Evolutionary conservation across 306 rosid genomes (phyloP).

Genomic region (Vicia faba): DNA sequence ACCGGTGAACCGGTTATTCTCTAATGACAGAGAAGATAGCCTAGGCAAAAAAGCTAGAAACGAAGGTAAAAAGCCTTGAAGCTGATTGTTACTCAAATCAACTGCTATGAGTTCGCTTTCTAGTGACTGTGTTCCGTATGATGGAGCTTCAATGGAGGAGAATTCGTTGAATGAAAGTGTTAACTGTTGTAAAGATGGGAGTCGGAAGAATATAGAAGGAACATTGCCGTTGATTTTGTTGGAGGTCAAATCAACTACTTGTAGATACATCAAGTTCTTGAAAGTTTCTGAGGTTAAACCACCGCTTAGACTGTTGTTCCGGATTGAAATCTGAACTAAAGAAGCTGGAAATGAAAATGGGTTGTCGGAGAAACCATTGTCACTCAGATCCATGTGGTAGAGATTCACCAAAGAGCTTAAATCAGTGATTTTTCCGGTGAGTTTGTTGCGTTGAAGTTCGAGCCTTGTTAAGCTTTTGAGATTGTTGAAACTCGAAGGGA

Average conservation of each 20-base stretch:
- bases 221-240: conserved; percentile 57
- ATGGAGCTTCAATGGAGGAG: conserved; percentile 46
- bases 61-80: conserved; percentile 58
- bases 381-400: conserved; percentile 55
- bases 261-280: conserved; percentile 39
- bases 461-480: conserved; percentile 54
- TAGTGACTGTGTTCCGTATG: not conserved
- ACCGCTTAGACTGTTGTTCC: conserved; percentile 68
- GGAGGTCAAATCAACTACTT: conserved; percentile 69
- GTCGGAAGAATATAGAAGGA: conserved; percentile 54
- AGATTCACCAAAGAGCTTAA: conserved; percentile 50
- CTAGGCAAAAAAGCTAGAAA: conserved; percentile 65
- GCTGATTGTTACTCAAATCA: conserved; percentile 69
- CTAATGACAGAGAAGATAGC: conserved; percentile 74
- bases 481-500: conserved; percentile 47
- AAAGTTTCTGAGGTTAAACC: conserved; percentile 37
- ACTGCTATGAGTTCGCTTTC: conserved; percentile 60
- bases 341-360: conserved; percentile 46
- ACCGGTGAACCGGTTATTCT: conserved; percentile 70
- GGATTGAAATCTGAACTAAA: conserved; percentile 57
- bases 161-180: conserved; percentile 67
- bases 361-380: conserved; percentile 52
- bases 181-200: conserved; percentile 72
- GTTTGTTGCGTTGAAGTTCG: conserved; percentile 55
- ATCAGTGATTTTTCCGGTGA: conserved; percentile 58